Percentiles rank a stretch among this genome's conserved stretches.
Evolutionary conservation across 1,284 basidiomycete species (phyloP).

Genomic region (Moesziomyces sp.): DNA sequence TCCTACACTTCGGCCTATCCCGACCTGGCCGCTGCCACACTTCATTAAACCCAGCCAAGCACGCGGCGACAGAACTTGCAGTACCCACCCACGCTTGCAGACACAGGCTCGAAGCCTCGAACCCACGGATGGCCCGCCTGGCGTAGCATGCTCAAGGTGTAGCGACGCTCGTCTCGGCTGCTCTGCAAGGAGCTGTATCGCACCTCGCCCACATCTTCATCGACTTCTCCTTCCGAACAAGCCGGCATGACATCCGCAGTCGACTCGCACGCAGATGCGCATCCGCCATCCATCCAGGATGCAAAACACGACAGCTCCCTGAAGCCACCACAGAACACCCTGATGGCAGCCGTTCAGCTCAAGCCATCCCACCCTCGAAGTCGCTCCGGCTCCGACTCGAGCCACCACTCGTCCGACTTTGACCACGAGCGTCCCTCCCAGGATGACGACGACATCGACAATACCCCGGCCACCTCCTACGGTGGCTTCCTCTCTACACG

Average conservation of each 20-base stretch:
- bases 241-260: constrained; percentile 13
- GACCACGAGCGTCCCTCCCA: constrained; percentile 37
- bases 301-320: background rate
- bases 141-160: constrained; percentile 19
- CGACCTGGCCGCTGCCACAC: background rate
- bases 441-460: constrained; percentile 44
- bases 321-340: background rate
- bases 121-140: constrained; percentile 5
- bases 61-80: background rate
- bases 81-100: no score
- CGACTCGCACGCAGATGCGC: background rate
- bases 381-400: constrained; percentile 27
- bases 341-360: constrained; percentile 35
- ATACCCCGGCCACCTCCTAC: constrained; percentile 44
- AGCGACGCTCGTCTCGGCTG: constrained; percentile 20
- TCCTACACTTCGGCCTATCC: no score
- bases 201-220: background rate
- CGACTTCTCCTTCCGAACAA: background rate
- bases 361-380: constrained; percentile 21
- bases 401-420: constrained; percentile 34
- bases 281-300: background rate
- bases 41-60: background rate
- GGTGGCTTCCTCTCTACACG: constrained; percentile 27
- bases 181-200: constrained; percentile 4
- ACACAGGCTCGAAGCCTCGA: background rate